Base-by-base conservation (phyloP, 805 yeast species). In the Spathaspora sp. region DNA sequence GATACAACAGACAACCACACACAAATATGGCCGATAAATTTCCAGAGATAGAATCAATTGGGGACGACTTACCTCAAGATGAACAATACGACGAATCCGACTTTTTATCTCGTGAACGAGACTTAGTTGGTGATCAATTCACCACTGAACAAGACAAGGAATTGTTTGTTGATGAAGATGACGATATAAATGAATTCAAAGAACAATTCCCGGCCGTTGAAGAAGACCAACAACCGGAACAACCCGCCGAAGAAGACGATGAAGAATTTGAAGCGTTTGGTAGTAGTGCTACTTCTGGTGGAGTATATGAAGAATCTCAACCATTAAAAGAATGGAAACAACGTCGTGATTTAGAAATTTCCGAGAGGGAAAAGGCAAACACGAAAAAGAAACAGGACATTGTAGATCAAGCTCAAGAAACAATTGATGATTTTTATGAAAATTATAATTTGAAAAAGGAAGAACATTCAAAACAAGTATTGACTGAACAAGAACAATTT, bases 341-440 rank as follows among this genome's bases (percentile, higher is more conserved):
- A 60, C 85, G 90, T 60, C 81, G 90, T 62, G 87, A 83, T 47
- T 76, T 87, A 52, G 97, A 91, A 66, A 85, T 93, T 55, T 75
- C 79, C 49, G 82, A 88, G 62, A 81, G 96, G 64, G 98, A 93
- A 63, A 85, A 79, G 58, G 82, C 81, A 56, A 85, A 87, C 59
- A 73, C 72, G 18, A 73, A 81, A 58, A 87, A 82, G 66, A 81
- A 86, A 63, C 74, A 74, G 29, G 89, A 84, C 54, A 78, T 90
- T 52, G 80, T 86, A 51, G 79, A 81, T 48, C 85, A 86, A 55
- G 98, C 98, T 9, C 81, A 82, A 62, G 83, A 84, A 65, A 85
- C 90, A 49, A 82, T 91, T 62, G 97, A 93, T 66, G 96, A 88
- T 57, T 93, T 93, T 68, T 93, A 93, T 69, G 96, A 89, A 60